Conservation (phyloP, 1,139 yeast species). For the Yamadazyma dushanensis region DNA sequence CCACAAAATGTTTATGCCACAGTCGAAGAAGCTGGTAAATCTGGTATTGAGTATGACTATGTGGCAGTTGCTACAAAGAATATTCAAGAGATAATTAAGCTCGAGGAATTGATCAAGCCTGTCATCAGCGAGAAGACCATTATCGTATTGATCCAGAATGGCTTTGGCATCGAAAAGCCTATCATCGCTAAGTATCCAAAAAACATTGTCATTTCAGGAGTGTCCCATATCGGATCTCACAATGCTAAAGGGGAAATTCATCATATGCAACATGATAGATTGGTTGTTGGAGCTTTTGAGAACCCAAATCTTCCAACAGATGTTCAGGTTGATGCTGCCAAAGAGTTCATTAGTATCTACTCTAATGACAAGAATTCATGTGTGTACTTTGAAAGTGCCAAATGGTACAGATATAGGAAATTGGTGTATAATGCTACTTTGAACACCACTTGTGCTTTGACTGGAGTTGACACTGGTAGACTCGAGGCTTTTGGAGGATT, state of each 20-base stretch:
- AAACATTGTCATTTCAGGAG: slow-evolving; percentile 62
- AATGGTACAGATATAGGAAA: slow-evolving; percentile 61
- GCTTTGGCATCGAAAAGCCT: slow-evolving; percentile 68
- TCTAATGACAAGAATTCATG: slow-evolving; percentile 33
- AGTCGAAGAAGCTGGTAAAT: slow-evolving; percentile 44
- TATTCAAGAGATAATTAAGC: slow-evolving; percentile 59
- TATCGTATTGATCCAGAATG: slow-evolving; percentile 69
- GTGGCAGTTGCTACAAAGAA: slow-evolving; percentile 69
- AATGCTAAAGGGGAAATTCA: slow-evolving; percentile 51
- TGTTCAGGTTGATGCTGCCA: slow-evolving; percentile 26
- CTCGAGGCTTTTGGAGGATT: slow-evolving; percentile 18
- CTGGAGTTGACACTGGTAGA: slow-evolving; percentile 30
- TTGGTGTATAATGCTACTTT: slow-evolving; percentile 35
- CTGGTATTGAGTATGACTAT: slow-evolving; percentile 54
- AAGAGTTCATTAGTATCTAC: slow-evolving; percentile 50
- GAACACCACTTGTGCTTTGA: slow-evolving; percentile 35
- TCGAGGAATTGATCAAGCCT: slow-evolving; percentile 60
- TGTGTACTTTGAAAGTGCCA: slow-evolving; percentile 47
- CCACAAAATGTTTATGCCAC: slow-evolving; percentile 48
- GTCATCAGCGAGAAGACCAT: slow-evolving; percentile 47
- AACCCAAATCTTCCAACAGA: slow-evolving; percentile 15
- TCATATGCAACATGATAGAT: slow-evolving; percentile 52
- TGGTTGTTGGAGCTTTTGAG: slow-evolving; percentile 55
- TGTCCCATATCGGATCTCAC: slow-evolving; percentile 65
- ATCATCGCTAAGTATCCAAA: slow-evolving; percentile 57